Evolutionary conservation across 2,329 filamentous ascomycete species (phyloP), one percentile per base, ranked within the genome.

Genomic region (Monosporascus ibericus): DNA sequence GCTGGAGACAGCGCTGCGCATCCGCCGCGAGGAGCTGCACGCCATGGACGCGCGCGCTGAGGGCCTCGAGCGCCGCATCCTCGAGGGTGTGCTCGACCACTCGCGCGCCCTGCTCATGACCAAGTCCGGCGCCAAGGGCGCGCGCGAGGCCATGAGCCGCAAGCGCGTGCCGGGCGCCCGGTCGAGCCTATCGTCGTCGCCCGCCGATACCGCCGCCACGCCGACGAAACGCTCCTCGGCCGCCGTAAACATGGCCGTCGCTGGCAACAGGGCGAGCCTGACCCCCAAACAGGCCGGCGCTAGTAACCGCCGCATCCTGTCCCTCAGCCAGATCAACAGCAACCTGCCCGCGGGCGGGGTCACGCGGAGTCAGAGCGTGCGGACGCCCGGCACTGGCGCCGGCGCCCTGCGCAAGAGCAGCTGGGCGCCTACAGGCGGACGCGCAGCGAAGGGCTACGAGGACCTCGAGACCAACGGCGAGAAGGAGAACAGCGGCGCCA

Each of bases 21-120:
- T 97, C 52, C 87, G 94, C 51, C 87, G 90, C 44, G 92, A 97
- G 60, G 94, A 97, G 72, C 82, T 99, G 54, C 84, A 90, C 46
- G 80, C 88, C 25, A 96, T 99, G 88, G 92, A 97, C 68, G 76
- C 81, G 11, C 88, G 92, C 56, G 94, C 92, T 3, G 91, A 96
- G 68, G 82, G 84, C 3, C 78, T 99, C 24, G 94, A 99, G 72
- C 88, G 92, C 49, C 86, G 94, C 25, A 96, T 99, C 60, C 75
- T 99, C 34, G 92, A 97, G 59, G 92, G 92, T 25, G 90, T 97
- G 57, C 95, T 99, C 73, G 92, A 97, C 62, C 92, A 97, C 68
- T 96, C 92, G 20, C 87, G 92, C 6, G 85, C 92, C 25, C 78
- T 96, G n/a, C 81, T 97, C 53, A 88, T 94, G 75, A 77, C 84